phyloP scores from a whole-genome alignment of 78 protist genomes.

The Planoprotostelium fungivorum region DNA sequence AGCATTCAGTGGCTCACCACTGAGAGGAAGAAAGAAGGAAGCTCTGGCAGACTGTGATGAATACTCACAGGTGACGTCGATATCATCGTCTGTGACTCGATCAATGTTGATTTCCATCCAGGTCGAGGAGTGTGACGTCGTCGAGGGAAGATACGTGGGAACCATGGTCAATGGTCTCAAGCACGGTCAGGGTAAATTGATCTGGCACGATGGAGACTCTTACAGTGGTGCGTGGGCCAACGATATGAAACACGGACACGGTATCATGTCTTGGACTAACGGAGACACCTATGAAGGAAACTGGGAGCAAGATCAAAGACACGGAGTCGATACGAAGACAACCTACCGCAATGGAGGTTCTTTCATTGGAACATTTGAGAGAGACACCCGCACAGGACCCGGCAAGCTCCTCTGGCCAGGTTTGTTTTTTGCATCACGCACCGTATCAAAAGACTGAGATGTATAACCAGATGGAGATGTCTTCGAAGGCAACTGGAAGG shows the following conservation, averaged over 20 bases:
- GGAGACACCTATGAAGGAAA: background rate
- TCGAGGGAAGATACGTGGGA: background rate
- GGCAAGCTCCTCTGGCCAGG: background rate
- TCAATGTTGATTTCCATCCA: too few relatives aligned
- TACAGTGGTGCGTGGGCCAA: background rate
- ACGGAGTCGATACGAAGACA: background rate
- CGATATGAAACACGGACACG: background rate
- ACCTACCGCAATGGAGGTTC: background rate
- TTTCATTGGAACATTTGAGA: background rate
- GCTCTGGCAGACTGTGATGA: background rate
- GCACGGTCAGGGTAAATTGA: background rate
- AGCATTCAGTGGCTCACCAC: background rate
- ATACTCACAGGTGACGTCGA: background rate
- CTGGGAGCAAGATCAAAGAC: background rate
- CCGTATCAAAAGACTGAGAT: background rate
- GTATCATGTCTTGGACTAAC: background rate
- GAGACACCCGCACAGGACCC: background rate
- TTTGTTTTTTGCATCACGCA: background rate
- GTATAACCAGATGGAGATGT: slow-evolving; percentile 1
- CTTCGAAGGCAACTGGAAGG: background rate
- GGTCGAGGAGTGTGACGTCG: background rate
- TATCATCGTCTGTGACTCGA: too few relatives aligned
- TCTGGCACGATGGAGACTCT: background rate
- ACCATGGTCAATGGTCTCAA: background rate
- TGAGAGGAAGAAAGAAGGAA: background rate